Evolutionary conservation across 176 grass and related monocot genomes (phyloP), one percentile per base, ranked within the genome.

Genomic region (Zea luxurians): DNA sequence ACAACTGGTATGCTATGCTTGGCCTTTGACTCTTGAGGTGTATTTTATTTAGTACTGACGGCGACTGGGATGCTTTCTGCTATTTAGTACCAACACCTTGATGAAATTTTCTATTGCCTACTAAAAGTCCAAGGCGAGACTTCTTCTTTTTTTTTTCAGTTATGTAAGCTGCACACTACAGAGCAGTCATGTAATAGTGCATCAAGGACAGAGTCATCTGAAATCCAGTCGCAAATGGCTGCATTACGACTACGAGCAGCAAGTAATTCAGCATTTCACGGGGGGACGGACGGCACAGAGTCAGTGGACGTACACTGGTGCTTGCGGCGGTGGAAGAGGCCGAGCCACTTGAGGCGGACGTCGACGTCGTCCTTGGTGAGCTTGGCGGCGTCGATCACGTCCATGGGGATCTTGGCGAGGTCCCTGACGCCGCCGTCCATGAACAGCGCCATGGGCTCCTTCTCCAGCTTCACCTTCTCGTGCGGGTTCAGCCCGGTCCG

Each of bases 251-350:
- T 27, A 27, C 27, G 27, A 27, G 27, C 27, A 27, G 27, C 27
- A 27, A 27, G 27, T 27, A 27, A 27, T 0, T 27, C 27, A 0
- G 27, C 27, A 27, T 27, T 27, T 27, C 27, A 27, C 27, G 27
- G 27, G 27, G 27, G n/a, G n/a, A n/a, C n/a, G n/a, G n/a, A n/a
- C n/a, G n/a, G n/a, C n/a, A n/a, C n/a, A n/a, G n/a, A n/a, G n/a
- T n/a, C n/a, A 27, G 27, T 27, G 27, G 27, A 27, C 81, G 70
- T 88, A 98, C 95, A 94, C 54, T 98, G 95, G 12, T 98, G 91
- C 85, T 92, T 98, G 89, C 89, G 95, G 78, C 91, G 89, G 85
- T 94, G 91, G 85, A 98, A 98, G 77, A 98, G 85, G 48, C 95
- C 95, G 71, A 98, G 85, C 95, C 91, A 98, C 83, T 94, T 98